phyloP scores from a whole-genome alignment of 2,329 filamentous ascomycete species.

The Cercospora berteroae region DNA sequence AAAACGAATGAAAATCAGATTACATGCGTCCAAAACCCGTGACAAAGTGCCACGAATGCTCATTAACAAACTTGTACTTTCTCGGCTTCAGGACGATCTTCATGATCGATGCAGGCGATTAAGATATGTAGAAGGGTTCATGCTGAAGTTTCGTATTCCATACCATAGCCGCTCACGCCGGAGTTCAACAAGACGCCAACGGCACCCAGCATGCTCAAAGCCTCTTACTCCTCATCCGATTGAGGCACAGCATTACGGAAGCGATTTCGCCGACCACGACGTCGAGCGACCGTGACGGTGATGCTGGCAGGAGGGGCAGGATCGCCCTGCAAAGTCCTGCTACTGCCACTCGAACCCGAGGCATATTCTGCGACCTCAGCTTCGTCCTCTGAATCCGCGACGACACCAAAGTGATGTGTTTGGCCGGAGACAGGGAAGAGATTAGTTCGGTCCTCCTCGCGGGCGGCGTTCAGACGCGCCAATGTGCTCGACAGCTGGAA shows the following conservation, averaged over 20 bases:
- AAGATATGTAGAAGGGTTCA: neutral
- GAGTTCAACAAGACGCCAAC: neutral
- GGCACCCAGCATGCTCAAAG: neutral
- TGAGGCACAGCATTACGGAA: neutral
- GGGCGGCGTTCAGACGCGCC: constrained; percentile 16
- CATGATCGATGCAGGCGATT: neutral
- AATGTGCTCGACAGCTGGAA: constrained; percentile 28
- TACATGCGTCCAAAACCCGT: neutral
- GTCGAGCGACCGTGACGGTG: neutral
- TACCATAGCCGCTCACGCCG: neutral
- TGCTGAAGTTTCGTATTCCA: neutral
- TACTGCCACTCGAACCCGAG: constrained; percentile 20
- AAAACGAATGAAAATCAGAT: neutral
- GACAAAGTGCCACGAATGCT: neutral
- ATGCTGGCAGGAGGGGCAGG: neutral
- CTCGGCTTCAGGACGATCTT: neutral
- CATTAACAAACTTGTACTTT: neutral
- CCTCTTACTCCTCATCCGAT: neutral
- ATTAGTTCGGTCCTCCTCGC: neutral
- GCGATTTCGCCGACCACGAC: neutral
- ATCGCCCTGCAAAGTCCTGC: constrained; percentile 14
- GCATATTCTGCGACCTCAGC: constrained; percentile 4
- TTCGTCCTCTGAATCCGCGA: constrained; percentile 1
- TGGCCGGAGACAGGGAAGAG: neutral
- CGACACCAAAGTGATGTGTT: neutral